Evolutionary conservation across 345 rosid species (phyloP), one percentile per base, ranked within the genome.

Genomic region (Raphanus raphanistrum): DNA sequence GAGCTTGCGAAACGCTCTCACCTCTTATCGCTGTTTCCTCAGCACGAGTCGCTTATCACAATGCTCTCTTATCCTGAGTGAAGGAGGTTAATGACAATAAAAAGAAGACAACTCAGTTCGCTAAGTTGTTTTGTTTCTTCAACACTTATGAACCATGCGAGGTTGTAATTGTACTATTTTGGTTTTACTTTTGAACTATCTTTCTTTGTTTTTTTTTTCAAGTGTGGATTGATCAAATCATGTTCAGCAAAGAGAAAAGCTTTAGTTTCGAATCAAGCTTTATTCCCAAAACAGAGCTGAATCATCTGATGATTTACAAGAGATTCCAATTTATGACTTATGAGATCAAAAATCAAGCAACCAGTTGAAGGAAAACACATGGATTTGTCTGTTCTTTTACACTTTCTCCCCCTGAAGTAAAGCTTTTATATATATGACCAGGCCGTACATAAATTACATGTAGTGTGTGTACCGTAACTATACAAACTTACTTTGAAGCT

Each of bases 1-100:
- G 91, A 89, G 86, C 87, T 92, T 1, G 98, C 85, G 2, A 90
- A 83, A 72, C 87, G 88, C 57, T 82, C 92, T 1, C 84, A 94
- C 26, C 88, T 90, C 74, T 41, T 94, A 55, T 74, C 88, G 0
- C 72, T 0, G 50, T 94, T 94, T 70, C 97, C 97, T 8, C 84
- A 83, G 6, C 68, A 85, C 3, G 82, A 82, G 83, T 43, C 77
- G 0, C 76, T 94, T 38, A 85, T 92, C 80, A 76, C 93, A 63
- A 43, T 90, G 55, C 88, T 94, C 70, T 93, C 62, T 77, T 79
- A 70, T 50, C 77, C 88, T 0, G 83, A 87, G 21, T 86, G 81
- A 84, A 21, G 28, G 25, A 3, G 52, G 27, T 27, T 35, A n/a
- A 66, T 32, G 57, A 28, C 31, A 21, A 21, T 21, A 21, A 4